Percentiles rank a stretch among this genome's conserved stretches.
Conservation (phyloP, 257 asterid genomes). For the Asclepias syriaca region DNA sequence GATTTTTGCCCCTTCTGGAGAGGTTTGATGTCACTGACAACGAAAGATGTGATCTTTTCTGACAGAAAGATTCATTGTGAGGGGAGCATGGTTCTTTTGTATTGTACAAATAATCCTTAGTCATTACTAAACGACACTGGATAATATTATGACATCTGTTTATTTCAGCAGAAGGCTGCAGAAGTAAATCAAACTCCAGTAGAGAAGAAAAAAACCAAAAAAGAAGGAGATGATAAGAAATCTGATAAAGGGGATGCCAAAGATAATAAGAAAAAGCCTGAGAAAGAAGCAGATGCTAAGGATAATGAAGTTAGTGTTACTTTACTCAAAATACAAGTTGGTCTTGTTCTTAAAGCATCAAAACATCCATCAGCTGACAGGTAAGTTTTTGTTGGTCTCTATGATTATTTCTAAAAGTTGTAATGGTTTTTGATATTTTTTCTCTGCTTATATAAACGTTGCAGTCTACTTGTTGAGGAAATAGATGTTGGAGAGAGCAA, state of each 20-base stretch:
- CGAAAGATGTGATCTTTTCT: not conserved
- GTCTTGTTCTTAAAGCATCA: constrained; percentile 74
- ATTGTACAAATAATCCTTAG: not conserved
- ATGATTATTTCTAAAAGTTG: not conserved
- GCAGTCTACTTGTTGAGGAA: constrained; percentile 96
- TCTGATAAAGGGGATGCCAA: constrained; percentile 35
- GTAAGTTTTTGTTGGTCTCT: constrained; percentile 22
- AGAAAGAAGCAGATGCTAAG: constrained; percentile 51
- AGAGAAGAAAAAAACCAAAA: constrained; percentile 56
- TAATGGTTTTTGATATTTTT: constrained; percentile 8
- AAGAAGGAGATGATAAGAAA: constrained; percentile 44
- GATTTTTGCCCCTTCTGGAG: not conserved
- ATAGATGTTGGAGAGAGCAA: constrained; percentile 90
- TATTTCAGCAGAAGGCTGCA: not conserved
- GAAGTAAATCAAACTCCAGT: constrained; percentile 19
- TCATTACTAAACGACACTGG: not conserved
- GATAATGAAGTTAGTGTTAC: constrained; percentile 66
- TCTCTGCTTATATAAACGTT: constrained; percentile 16
- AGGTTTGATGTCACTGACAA: not conserved
- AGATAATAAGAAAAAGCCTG: constrained; percentile 60
- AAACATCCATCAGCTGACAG: constrained; percentile 98
- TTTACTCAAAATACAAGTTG: constrained; percentile 89
- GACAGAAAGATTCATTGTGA: not conserved
- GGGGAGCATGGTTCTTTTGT: not conserved
- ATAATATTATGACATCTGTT: not conserved